These are phyloP conservation scores for Auricularia cornea DNA, from an alignment of 768 basidiomycete species.

Conservation along the genomic window DNA sequence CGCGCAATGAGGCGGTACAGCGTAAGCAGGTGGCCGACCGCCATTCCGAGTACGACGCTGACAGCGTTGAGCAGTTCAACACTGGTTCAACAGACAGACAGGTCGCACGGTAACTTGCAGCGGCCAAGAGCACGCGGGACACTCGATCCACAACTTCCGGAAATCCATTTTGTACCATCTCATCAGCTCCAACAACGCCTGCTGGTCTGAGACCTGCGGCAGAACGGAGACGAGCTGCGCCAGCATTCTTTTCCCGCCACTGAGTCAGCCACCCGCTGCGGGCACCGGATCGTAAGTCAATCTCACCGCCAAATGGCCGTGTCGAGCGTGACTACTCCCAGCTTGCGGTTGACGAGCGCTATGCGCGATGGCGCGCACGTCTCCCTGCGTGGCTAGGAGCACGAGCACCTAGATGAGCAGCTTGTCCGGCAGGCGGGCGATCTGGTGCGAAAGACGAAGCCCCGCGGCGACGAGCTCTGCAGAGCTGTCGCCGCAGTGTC, in stretches of 20 bases:
- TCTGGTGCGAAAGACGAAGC: slow-evolving; percentile 47
- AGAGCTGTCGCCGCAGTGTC: too few species aligned
- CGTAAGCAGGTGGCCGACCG: too few species aligned
- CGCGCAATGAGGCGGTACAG: too few species aligned
- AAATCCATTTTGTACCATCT: slow-evolving; percentile 53
- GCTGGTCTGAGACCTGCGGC: slow-evolving; percentile 58
- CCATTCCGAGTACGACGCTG: too few species aligned
- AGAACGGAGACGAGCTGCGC: slow-evolving; percentile 61
- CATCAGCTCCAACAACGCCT: slow-evolving; percentile 41
- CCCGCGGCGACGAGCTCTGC: too few species aligned
- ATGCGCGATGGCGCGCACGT: slow-evolving; percentile 67
- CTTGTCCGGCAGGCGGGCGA: slow-evolving; percentile 68
- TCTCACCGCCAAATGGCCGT: slow-evolving; percentile 65
- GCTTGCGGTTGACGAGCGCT: slow-evolving; percentile 62
- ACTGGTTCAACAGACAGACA: too few species aligned
- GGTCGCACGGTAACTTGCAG: too few species aligned
- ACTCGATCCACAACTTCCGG: slow-evolving; percentile 71
- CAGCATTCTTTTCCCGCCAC: slow-evolving; percentile 38
- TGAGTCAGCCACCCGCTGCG: neutral
- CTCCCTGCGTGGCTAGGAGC: slow-evolving; percentile 32
- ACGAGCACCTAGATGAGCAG: slow-evolving; percentile 59
- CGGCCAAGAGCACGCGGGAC: slow-evolving; percentile 76
- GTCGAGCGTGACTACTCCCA: slow-evolving; percentile 64
- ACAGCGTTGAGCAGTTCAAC: too few species aligned
- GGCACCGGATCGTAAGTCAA: neutral